Conservation (phyloP, 495 filamentous ascomycete genomes). For the Acidiella bohemica region DNA sequence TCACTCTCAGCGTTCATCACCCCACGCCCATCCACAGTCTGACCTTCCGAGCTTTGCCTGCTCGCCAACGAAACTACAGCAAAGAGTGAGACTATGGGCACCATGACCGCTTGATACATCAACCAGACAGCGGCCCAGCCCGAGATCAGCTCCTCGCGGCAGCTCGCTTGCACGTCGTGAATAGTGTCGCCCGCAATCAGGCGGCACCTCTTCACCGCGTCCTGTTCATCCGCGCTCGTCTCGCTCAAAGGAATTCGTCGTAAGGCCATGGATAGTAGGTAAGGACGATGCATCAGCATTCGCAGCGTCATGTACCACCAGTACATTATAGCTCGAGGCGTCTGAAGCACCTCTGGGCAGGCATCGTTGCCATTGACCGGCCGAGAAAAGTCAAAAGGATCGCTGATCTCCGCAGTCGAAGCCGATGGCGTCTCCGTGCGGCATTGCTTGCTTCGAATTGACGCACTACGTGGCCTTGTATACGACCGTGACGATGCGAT, state of each 20-base stretch:
- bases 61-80: slow-evolving; percentile 8
- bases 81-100: slow-evolving; percentile 57
- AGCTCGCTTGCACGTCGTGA: slow-evolving; percentile 53
- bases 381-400: slow-evolving; percentile 13
- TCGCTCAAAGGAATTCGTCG: slow-evolving; percentile 47
- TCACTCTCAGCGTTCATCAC: too few species aligned
- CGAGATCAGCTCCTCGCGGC: slow-evolving; percentile 57
- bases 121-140: slow-evolving; percentile 80
- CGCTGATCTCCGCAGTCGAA: neutral
- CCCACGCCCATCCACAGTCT: too few species aligned
- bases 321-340: slow-evolving; percentile 62
- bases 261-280: slow-evolving; percentile 57
- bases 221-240: slow-evolving; percentile 49
- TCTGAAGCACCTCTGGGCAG: slow-evolving; percentile 55
- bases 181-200: slow-evolving; percentile 57
- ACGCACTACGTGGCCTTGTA: neutral
- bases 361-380: slow-evolving; percentile 35
- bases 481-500: neutral
- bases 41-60: neutral
- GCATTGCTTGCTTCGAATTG: neutral
- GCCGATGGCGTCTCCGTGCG: slow-evolving; percentile 1
- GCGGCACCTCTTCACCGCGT: slow-evolving; percentile 54
- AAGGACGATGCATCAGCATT: slow-evolving; percentile 66
- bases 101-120: slow-evolving; percentile 65
- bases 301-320: slow-evolving; percentile 71